A percentile compares a stretch with the other conserved stretches of the same genome.
phyloP scores from a whole-genome alignment of 2,329 filamentous ascomycete genomes.

The Paraphoma chrysanthemicola region DNA sequence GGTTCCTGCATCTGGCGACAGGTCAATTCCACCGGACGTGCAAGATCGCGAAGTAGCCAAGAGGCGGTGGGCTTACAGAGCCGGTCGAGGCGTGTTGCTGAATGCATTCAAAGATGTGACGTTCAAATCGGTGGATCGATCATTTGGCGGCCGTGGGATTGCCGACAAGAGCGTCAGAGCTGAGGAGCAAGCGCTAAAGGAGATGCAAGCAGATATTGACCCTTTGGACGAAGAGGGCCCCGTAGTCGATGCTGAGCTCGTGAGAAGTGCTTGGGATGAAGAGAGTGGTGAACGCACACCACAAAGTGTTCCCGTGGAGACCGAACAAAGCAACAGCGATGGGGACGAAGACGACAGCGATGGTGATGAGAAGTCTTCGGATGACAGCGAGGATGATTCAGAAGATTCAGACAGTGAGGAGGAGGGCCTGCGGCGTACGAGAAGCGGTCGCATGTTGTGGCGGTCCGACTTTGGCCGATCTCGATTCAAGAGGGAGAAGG shows the following conservation, averaged over 20 bases:
- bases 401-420: constrained; percentile 36
- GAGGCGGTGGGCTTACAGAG: constrained; percentile 65
- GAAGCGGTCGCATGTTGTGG: constrained; percentile 53
- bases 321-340: constrained; percentile 38
- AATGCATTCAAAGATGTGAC: constrained; percentile 63
- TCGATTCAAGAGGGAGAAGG: constrained; percentile 53
- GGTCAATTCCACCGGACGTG: constrained; percentile 30
- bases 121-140: constrained; percentile 64
- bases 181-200: constrained; percentile 50
- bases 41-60: constrained; percentile 55
- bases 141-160: constrained; percentile 66
- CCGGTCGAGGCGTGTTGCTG: constrained; percentile 66
- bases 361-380: not conserved
- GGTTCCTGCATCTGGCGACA: constrained; percentile 29
- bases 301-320: constrained; percentile 13
- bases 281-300: not conserved
- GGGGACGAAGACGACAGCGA: constrained; percentile 30
- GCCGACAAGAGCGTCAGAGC: constrained; percentile 47
- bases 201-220: constrained; percentile 57
- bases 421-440: constrained; percentile 43
- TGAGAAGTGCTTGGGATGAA: constrained; percentile 20
- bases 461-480: constrained; percentile 58
- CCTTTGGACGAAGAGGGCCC: constrained; percentile 54
- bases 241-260: constrained; percentile 43
- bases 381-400: constrained; percentile 24